Evolutionary conservation across 163 green algal species (phyloP).

Genomic region (Scenedesmus sp.): DNA sequence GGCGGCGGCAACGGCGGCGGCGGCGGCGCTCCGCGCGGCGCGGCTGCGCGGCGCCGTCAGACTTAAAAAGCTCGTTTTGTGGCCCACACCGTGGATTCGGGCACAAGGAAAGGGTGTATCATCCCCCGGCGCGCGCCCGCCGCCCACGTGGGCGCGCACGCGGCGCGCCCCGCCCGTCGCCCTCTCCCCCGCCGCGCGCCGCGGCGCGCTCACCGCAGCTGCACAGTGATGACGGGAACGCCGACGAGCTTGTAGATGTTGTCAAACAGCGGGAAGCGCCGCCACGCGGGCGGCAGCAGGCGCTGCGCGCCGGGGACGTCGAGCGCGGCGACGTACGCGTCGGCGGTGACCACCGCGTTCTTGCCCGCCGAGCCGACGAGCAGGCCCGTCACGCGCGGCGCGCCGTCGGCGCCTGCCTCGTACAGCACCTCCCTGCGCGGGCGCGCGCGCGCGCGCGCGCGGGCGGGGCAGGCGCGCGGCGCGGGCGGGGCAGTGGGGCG

Average conservation of each 20-base stretch:
- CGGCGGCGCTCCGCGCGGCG: too few species aligned
- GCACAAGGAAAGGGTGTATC: background rate
- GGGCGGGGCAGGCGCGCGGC: too few species aligned
- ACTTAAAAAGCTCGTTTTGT: slow-evolving; percentile 14
- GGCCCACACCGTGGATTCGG: background rate
- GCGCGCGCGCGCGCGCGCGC: too few species aligned
- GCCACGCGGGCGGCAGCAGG: slow-evolving; percentile 85
- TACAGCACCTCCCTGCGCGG: slow-evolving; percentile 86
- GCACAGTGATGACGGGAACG: slow-evolving; percentile 95
- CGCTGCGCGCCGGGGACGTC: slow-evolving; percentile 94
- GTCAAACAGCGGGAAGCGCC: slow-evolving; percentile 80
- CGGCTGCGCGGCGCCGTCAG: background rate
- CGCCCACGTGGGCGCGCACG: too few species aligned
- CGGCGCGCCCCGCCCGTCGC: too few species aligned
- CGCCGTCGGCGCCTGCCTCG: slow-evolving; percentile 71
- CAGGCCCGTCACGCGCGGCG: slow-evolving; percentile 82
- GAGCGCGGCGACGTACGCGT: slow-evolving; percentile 93
- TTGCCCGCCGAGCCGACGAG: slow-evolving; percentile 60
- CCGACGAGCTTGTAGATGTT: slow-evolving; percentile 92
- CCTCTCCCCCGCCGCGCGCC: too few species aligned
- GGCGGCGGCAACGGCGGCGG: background rate
- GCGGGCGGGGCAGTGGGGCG: too few species aligned
- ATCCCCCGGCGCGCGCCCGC: too few species aligned
- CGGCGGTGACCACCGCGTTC: slow-evolving; percentile 77
- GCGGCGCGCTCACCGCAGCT: slow-evolving; percentile 72